phyloP scores from a whole-genome alignment of 352 stramenopile genomes.

The Pythium oligandrum region DNA sequence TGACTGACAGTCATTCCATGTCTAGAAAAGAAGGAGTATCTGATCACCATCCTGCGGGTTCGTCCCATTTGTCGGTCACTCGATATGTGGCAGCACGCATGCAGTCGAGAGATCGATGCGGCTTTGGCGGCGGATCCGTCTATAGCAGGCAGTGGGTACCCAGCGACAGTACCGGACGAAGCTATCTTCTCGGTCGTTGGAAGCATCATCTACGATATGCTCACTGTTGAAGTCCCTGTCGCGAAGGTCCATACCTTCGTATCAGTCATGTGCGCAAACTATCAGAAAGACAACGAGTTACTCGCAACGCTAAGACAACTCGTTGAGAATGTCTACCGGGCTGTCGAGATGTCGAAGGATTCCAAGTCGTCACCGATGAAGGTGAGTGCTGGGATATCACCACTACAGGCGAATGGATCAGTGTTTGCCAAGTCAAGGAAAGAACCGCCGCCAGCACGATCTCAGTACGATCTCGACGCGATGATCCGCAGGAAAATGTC shows the following conservation, averaged over 20 bases:
- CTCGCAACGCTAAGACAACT: conserved; percentile 71
- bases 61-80: conserved; percentile 72
- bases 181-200: conserved; percentile 81
- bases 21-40: conserved; percentile 76
- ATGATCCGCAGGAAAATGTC: conserved; percentile 81
- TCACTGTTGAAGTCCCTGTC: conserved; percentile 71
- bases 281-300: conserved; percentile 68
- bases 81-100: conserved; percentile 84
- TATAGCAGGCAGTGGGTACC: conserved; percentile 22
- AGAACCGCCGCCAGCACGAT: conserved; percentile 6
- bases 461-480: conserved; percentile 70
- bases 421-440: conserved; percentile 24
- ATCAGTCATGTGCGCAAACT: conserved; percentile 76
- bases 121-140: conserved; percentile 35
- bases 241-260: conserved; percentile 77
- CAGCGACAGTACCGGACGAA: conserved; percentile 48
- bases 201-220: conserved; percentile 83
- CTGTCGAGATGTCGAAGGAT: conserved; percentile 76
- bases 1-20: not conserved
- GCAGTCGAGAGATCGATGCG: conserved; percentile 69
- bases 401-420: not conserved
- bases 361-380: conserved; percentile 31
- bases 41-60: conserved; percentile 50
- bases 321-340: conserved; percentile 75
- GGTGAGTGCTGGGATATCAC: not conserved